Evolutionary conservation across 2,329 filamentous ascomycete genomes (phyloP), one percentile per base, ranked within the genome.

Genomic region (Neopestalotiopsis rosae): DNA sequence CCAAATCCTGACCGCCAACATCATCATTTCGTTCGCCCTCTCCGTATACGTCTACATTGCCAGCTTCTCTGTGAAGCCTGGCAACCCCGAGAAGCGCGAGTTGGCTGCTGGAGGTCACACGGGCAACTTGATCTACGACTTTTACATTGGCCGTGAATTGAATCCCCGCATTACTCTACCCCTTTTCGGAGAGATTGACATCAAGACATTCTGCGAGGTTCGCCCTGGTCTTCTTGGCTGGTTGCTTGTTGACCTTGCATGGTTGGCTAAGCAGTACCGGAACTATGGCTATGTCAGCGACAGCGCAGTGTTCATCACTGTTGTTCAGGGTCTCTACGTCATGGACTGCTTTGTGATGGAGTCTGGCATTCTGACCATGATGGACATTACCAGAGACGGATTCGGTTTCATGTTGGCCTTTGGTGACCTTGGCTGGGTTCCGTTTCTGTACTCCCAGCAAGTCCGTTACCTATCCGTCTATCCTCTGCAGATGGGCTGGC

Each of bases 331-430:
- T 0, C 81, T 97, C 69, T 98, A 98, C 80, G 89, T 94, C 5
- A 83, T 98, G 45, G 95, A 98, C 78, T 90, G 90, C 7, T 89
- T 94, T 72, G 94, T 91, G 84, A 96, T 95, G 88, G 95, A 98
- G 80, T 87, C 93, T 0, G 92, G 94, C 2, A 92, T 98, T 71
- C 84, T 98, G 72, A 98, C 95, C 1, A 98, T 94, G 40, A 98
- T 98, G 82, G 95, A 98, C 78, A 92, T 98, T 73, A 97, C 92
- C 65, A 93, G 91, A 57, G 95, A 98, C 75, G 95, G 95, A 5
- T 97, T 98, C 74, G 95, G 95, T 66, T 94, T 94, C 84, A 98
- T 98, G 95, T 87, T 98, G 42, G 86, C 93, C 1, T 98, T 98
- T 78, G 95, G 94, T 68, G 95, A 98, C 76, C 86, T 98, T 5